Percentiles rank a stretch among this genome's conserved stretches.
Conservation (phyloP, 345 rosid species). For the Populus alba region DNA sequence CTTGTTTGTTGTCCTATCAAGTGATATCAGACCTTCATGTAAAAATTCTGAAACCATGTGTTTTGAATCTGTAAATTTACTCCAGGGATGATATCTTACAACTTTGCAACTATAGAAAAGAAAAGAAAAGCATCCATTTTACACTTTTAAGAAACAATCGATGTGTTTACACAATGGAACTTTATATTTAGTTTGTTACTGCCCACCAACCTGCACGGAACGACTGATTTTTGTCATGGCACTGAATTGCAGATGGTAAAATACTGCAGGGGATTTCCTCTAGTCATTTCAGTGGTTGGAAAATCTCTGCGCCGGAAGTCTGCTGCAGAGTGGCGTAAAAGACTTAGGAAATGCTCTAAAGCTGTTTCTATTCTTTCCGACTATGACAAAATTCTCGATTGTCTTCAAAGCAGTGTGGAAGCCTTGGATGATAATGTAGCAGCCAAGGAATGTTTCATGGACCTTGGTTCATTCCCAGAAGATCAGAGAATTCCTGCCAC, state of each 20-base stretch:
- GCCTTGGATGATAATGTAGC: slow-evolving; percentile 13
- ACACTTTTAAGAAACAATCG: neutral
- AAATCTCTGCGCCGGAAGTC: slow-evolving; percentile 15
- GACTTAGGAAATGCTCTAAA: slow-evolving; percentile 12
- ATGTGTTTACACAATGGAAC: neutral
- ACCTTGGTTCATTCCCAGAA: slow-evolving; percentile 30
- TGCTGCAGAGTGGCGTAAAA: slow-evolving; percentile 20
- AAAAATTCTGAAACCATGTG: neutral
- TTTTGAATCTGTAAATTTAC: neutral
- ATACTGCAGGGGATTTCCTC: slow-evolving; percentile 26
- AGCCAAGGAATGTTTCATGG: slow-evolving; percentile 29
- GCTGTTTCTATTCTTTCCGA: slow-evolving; percentile 16
- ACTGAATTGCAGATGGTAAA: slow-evolving; percentile 22
- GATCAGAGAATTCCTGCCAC: slow-evolving; percentile 22
- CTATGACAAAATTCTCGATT: slow-evolving; percentile 5
- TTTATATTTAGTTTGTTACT: neutral
- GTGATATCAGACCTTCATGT: too few relatives aligned
- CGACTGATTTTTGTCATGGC: neutral
- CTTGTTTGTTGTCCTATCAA: too few relatives aligned
- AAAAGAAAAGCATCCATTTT: neutral
- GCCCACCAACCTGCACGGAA: neutral
- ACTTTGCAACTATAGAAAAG: neutral
- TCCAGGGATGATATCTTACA: neutral
- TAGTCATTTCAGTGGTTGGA: slow-evolving; percentile 25
- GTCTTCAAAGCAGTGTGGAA: slow-evolving; percentile 30